These are phyloP conservation scores for Fraxinus platypoda DNA, from an alignment of 305 asterid species.

Conservation along the genomic window DNA sequence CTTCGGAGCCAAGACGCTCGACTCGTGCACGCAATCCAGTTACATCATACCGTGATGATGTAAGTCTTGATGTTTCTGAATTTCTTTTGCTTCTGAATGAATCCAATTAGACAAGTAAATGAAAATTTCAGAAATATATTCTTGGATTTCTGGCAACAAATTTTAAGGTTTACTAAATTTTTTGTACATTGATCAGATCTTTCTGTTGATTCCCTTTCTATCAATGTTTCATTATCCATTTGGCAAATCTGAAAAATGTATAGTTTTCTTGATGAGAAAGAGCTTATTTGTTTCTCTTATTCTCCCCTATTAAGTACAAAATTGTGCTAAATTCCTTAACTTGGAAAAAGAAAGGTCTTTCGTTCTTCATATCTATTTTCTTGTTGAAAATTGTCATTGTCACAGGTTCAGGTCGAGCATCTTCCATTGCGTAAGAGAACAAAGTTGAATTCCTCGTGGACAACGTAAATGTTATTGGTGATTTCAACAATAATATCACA, in stretches of 20 bases:
- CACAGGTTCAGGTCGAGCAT: conserved; percentile 36
- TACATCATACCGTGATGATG: conserved; percentile 69
- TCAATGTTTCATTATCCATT: neutral
- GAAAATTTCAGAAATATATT: neutral
- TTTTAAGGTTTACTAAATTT: neutral
- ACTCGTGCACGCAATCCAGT: conserved; percentile 66
- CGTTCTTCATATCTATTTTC: neutral
- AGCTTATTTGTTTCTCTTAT: neutral
- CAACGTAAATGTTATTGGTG: conserved; percentile 28
- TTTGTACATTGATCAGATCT: neutral
- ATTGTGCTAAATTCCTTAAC: neutral
- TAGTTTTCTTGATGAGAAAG: neutral
- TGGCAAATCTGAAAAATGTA: neutral
- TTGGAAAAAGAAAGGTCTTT: neutral
- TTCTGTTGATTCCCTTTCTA: neutral
- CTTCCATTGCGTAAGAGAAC: conserved; percentile 35
- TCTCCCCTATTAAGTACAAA: neutral
- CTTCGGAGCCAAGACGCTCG: conserved; percentile 80
- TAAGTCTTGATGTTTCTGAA: conserved; percentile 31
- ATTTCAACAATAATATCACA: neutral
- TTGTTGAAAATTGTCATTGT: neutral
- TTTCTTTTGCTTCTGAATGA: neutral
- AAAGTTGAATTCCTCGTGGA: conserved; percentile 43
- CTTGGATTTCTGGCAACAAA: neutral
- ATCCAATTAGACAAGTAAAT: neutral